Evolutionary conservation across 2,329 filamentous ascomycete genomes (phyloP), one percentile per base, ranked within the genome.

Genomic region (Ophiosphaerella herpotricha): DNA sequence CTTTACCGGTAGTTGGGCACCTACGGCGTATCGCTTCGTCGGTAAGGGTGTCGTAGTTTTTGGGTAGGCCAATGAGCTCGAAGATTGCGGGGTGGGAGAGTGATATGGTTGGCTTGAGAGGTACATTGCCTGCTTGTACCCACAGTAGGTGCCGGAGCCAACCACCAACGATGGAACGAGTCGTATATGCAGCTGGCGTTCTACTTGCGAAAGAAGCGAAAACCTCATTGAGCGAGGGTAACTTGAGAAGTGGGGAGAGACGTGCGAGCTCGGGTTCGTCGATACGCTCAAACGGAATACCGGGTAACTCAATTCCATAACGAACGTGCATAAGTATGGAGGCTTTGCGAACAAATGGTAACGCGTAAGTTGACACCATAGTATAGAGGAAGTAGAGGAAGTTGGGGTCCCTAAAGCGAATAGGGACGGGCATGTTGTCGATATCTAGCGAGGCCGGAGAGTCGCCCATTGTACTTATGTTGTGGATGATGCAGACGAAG

Each of bases 1-100:
- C 93, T 70, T 94, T 95, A 58, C 91, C 91, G 1, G 91, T 96
- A 2, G 87, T 95, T 0, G 91, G 91, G 67, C 94, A 99, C 42
- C 83, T 86, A 44, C 88, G 80, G 57, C 86, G 86, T 60, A 94
- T 93, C 23, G 91, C 90, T 74, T 96, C 92, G 67, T 97, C 93
- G 50, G 96, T 96, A 33, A 99, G 80, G 2, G 86, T 88, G 71
- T 97, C 94, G 70, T 91, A 99, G 64, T 93, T 91, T 74, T 89
- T 90, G 1, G 94, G 94, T 41, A 99, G 77, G 1, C 94, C 94
- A 11, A 99, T 87, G 21, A 99, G 83, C 72, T 99, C 94, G 66
- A 94, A 96, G 57, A 99, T 96, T 39, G 86, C 88, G 0, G 94
- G 95, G 70, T 99, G 94, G 47, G 89, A 86, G 13, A 86, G 75